These are phyloP conservation scores for Berberis thunbergii DNA, from an alignment of 164 flowering plant genomes.

Conservation along the genomic window DNA sequence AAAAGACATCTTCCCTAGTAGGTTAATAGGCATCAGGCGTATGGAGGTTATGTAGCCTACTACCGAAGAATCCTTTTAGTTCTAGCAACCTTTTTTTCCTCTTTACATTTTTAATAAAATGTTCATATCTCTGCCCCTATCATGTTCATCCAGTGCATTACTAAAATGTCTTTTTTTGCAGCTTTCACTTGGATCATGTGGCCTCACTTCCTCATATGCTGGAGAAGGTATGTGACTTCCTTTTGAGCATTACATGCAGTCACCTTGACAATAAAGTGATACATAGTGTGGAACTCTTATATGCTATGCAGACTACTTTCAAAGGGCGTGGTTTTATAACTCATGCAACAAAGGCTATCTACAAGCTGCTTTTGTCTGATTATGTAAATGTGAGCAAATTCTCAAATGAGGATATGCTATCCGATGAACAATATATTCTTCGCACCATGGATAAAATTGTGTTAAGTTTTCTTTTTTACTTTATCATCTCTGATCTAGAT, in stretches of 20 bases:
- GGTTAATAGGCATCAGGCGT: no score
- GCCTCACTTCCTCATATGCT: conserved; percentile 93
- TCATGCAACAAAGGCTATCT: conserved; percentile 63
- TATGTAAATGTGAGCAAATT: conserved; percentile 44
- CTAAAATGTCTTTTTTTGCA: conserved; percentile 28
- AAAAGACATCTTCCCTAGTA: no score
- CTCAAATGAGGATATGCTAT: conserved; percentile 75
- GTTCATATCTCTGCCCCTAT: no score
- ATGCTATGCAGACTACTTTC: conserved; percentile 25
- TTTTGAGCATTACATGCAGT: neutral
- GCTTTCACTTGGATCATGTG: conserved; percentile 98
- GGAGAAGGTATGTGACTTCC: conserved; percentile 51
- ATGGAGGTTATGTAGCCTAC: no score
- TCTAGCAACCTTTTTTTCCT: no score
- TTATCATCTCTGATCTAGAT: no score
- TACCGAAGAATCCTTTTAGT: no score
- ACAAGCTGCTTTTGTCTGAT: conserved; percentile 15
- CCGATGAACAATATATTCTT: conserved; percentile 53
- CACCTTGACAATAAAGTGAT: neutral
- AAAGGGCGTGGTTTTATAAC: conserved; percentile 70
- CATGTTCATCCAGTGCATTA: neutral
- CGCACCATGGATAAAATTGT: conserved; percentile 95
- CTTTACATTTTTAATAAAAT: no score
- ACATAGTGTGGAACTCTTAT: conserved; percentile 42
- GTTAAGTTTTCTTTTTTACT: conserved; percentile 25